phyloP scores from a whole-genome alignment of 2,329 filamentous ascomycete species.

The Talaromyces marneffei region DNA sequence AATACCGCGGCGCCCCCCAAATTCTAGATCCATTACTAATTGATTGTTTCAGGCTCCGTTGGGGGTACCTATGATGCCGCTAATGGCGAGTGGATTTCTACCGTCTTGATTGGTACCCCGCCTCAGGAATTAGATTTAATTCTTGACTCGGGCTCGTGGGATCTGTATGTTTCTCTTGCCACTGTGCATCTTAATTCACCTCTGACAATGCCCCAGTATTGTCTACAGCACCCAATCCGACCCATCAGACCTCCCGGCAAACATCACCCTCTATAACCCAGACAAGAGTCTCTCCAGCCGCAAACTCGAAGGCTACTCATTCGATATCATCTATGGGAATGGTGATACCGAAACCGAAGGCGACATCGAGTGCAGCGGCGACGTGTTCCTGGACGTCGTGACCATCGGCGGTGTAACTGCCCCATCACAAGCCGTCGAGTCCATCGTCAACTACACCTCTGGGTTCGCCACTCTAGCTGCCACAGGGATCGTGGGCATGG shows the following conservation, averaged over 20 bases:
- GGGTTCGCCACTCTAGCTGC: conserved; percentile 54
- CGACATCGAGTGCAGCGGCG: conserved; percentile 57
- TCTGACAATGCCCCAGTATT: conserved; percentile 54
- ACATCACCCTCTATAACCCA: conserved; percentile 54
- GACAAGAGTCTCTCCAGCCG: conserved; percentile 48
- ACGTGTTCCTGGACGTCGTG: conserved; percentile 63
- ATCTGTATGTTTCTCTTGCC: conserved; percentile 46
- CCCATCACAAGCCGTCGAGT: conserved; percentile 58
- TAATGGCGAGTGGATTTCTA: conserved; percentile 7
- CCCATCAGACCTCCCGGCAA: conserved; percentile 36
- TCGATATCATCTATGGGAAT: conserved; percentile 63
- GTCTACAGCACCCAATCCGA: conserved; percentile 64
- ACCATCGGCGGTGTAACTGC: conserved; percentile 61
- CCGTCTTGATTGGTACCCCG: conserved; percentile 1
- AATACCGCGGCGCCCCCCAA: no score
- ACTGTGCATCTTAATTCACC: background rate
- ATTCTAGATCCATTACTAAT: background rate
- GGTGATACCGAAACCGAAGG: conserved; percentile 57
- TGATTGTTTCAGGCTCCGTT: background rate
- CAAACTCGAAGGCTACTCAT: conserved; percentile 47
- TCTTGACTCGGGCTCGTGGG: conserved; percentile 69
- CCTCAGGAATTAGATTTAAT: conserved; percentile 53
- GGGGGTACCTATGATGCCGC: conserved; percentile 1
- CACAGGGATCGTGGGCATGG: conserved; percentile 64
- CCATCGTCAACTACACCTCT: conserved; percentile 58